A percentile compares a stretch with the other conserved stretches of the same genome.
Evolutionary conservation across 2,329 filamentous ascomycete genomes (phyloP).

Genomic region (Aspergillus alliaceus): DNA sequence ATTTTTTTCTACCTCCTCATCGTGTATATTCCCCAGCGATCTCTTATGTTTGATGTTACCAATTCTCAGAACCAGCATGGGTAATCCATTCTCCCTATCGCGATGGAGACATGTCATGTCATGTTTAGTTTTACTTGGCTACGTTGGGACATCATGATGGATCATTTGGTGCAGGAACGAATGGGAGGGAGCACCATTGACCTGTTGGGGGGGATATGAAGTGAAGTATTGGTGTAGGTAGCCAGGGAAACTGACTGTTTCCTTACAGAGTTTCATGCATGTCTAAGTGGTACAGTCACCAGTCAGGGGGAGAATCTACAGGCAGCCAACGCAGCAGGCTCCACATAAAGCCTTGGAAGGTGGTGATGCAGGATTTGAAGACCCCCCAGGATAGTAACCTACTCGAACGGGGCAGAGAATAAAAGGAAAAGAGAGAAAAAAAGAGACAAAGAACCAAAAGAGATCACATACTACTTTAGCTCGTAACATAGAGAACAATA

Average conservation of each 20-base stretch:
- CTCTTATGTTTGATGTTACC: not conserved
- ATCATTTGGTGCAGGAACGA: not conserved
- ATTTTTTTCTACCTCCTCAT: not conserved
- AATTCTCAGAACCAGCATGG: not conserved
- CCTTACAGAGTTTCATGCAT: not conserved
- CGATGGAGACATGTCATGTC: not conserved
- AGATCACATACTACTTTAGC: no score
- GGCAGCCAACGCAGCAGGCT: not conserved
- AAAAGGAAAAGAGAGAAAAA: not conserved
- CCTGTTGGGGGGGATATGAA: not conserved
- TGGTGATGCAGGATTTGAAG: no score
- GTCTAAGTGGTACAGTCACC: not conserved
- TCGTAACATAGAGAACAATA: no score
- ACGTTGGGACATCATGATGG: not conserved
- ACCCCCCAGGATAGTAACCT: no score
- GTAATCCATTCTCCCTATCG: not conserved
- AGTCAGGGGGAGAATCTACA: not conserved
- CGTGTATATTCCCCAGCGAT: slow-evolving; percentile 5
- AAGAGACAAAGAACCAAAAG: not conserved
- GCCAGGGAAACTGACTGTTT: not conserved
- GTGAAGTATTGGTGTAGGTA: not conserved
- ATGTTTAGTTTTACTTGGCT: slow-evolving; percentile 1
- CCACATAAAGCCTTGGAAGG: not conserved
- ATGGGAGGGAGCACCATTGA: not conserved
- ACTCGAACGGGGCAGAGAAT: no score